phyloP scores from a whole-genome alignment of 305 asterid genomes.

The Solanum hybrid region DNA sequence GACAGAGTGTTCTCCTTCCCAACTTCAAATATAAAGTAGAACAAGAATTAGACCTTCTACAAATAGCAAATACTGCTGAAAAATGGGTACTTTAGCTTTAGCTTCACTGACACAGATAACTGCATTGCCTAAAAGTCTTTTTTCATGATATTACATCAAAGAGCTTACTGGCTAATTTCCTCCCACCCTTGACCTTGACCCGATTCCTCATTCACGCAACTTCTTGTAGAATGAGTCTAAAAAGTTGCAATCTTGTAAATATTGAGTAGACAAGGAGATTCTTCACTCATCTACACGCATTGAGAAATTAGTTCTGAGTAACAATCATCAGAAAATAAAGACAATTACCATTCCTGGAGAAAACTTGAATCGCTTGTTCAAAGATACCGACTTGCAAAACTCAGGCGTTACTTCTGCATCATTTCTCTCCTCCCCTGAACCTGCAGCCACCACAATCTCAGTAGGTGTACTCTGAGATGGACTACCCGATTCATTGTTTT shows the following conservation, averaged over 20 bases:
- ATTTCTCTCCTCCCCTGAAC: conserved; percentile 29
- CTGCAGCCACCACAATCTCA: conserved; percentile 25
- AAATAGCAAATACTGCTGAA: neutral
- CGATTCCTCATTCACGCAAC: neutral
- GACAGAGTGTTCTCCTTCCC: neutral
- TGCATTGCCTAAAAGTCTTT: neutral
- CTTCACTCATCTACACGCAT: neutral
- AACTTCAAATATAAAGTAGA: neutral
- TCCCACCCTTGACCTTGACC: neutral
- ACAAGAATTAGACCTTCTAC: neutral
- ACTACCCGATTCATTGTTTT: conserved; percentile 20
- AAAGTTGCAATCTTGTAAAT: neutral
- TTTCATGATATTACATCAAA: neutral
- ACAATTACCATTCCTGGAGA: conserved; percentile 92
- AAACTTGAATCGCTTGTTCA: conserved; percentile 72
- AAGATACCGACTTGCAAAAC: conserved; percentile 36
- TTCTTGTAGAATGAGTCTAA: neutral
- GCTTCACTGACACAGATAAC: neutral
- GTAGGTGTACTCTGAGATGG: conserved; percentile 20
- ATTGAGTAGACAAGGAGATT: neutral
- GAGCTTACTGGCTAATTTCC: neutral
- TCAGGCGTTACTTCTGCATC: conserved; percentile 67
- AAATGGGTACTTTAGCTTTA: neutral
- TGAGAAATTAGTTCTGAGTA: neutral
- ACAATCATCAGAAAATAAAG: neutral